phyloP scores from a whole-genome alignment of 805 yeast genomes.

The Wickerhamiella lipophila region DNA sequence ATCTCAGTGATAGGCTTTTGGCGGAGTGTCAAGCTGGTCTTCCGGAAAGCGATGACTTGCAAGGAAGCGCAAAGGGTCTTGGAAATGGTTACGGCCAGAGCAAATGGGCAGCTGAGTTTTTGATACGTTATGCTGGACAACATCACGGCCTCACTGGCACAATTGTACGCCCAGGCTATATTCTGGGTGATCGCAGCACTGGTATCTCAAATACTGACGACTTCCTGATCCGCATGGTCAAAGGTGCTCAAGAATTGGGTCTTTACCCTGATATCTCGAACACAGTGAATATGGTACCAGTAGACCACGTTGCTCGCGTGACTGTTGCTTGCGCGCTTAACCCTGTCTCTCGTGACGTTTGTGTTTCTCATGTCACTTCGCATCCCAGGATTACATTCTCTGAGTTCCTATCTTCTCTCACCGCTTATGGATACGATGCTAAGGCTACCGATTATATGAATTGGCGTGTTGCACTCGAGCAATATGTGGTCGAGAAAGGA shows the following conservation, averaged over 20 bases:
- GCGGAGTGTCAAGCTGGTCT: constrained; percentile 59
- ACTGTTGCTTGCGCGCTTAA: constrained; percentile 71
- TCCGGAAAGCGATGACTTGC: constrained; percentile 68
- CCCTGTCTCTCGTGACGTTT: constrained; percentile 45
- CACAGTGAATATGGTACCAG: constrained; percentile 92
- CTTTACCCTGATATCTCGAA: constrained; percentile 73
- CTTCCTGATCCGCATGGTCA: constrained; percentile 83
- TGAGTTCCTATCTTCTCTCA: constrained; percentile 55
- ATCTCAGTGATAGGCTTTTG: constrained; percentile 57
- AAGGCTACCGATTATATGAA: constrained; percentile 50
- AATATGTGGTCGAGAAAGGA: constrained; percentile 57
- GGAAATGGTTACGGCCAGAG: constrained; percentile 95
- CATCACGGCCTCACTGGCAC: constrained; percentile 71
- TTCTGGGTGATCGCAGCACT: constrained; percentile 68
- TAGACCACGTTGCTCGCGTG: constrained; percentile 92
- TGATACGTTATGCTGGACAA: constrained; percentile 77
- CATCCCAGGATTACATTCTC: constrained; percentile 83
- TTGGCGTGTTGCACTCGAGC: constrained; percentile 71
- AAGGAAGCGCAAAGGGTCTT: constrained; percentile 70
- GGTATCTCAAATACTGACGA: constrained; percentile 96
- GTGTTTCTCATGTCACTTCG: constrained; percentile 93
- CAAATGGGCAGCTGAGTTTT: constrained; percentile 92
- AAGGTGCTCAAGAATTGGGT: constrained; percentile 86
- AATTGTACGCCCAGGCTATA: constrained; percentile 90
- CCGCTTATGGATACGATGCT: constrained; percentile 60